These are phyloP conservation scores for Marchantia paleacea DNA, from an alignment of 225 moss, liverwort and hornwort species.

Conservation along the genomic window DNA sequence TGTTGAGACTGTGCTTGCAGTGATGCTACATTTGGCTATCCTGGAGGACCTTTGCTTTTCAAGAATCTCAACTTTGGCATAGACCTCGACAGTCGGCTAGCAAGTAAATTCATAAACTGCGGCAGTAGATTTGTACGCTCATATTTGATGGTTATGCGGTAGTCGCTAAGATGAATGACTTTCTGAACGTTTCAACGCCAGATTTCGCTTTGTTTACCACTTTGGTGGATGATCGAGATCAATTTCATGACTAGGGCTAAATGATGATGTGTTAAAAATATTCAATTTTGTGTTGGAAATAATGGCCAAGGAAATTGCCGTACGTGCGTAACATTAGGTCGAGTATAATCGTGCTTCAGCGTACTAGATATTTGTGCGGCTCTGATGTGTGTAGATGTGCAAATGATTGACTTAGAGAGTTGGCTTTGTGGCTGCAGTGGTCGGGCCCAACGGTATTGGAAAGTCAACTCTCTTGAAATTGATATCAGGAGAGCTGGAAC, in stretches of 20 bases:
- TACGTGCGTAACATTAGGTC: not conserved
- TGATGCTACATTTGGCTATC: constrained; percentile 91
- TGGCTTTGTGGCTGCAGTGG: constrained; percentile 53
- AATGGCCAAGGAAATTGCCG: not conserved
- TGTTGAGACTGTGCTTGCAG: constrained; percentile 43
- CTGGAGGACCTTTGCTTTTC: constrained; percentile 77
- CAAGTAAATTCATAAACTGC: constrained; percentile 52
- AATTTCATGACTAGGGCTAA: too few species aligned
- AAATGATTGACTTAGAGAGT: not conserved
- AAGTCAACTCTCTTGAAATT: constrained; percentile 94
- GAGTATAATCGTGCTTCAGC: not conserved
- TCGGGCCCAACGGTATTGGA: constrained; percentile 98
- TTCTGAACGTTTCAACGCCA: not conserved
- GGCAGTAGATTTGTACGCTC: not conserved
- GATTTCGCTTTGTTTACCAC: not conserved
- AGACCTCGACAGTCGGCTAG: constrained; percentile 96
- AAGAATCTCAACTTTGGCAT: constrained; percentile 95
- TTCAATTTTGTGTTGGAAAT: too few species aligned
- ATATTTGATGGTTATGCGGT: not conserved
- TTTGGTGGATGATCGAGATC: too few species aligned
- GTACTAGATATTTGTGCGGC: not conserved
- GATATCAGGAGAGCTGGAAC: constrained; percentile 96
- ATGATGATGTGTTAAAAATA: too few species aligned
- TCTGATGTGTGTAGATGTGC: not conserved
- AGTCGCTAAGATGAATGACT: not conserved